Conservation (phyloP, 805 yeast species). For the Ogataea philodendri region DNA sequence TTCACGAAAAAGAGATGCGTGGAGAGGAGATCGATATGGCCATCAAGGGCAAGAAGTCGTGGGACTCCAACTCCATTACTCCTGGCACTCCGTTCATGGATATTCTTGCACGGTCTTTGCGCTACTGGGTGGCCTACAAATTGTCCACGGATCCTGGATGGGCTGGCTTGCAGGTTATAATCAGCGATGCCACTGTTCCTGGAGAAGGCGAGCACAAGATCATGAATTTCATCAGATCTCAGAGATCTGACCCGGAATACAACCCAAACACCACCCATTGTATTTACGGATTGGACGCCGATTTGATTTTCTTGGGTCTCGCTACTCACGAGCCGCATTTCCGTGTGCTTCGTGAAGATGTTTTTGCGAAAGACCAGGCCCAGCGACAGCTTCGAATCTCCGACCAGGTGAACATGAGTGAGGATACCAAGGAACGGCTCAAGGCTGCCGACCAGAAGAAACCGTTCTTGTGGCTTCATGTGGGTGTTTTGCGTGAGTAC, state of each 20-base stretch:
- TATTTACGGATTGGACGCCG: conserved; percentile 97
- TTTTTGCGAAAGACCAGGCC: conserved; percentile 71
- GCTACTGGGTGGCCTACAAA: conserved; percentile 93
- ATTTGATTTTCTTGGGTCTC: conserved; percentile 88
- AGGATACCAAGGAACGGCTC: conserved; percentile 48
- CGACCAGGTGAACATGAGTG: conserved; percentile 57
- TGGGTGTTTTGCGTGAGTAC: conserved; percentile 84
- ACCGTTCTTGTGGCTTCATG: conserved; percentile 93
- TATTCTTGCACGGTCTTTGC: conserved; percentile 71
- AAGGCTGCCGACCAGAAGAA: conserved; percentile 52
- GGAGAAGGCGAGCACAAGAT: conserved; percentile 99
- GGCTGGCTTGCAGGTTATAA: conserved; percentile 83
- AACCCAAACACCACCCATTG: conserved; percentile 94
- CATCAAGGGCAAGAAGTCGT: conserved; percentile 67
- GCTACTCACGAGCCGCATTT: conserved; percentile 99
- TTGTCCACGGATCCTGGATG: conserved; percentile 89
- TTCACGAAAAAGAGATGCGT: conserved; percentile 55
- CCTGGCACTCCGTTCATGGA: conserved; percentile 99
- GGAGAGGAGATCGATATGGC: conserved; percentile 79
- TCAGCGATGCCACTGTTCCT: conserved; percentile 95
- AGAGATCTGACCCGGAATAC: conserved; percentile 80
- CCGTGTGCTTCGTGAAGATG: conserved; percentile 91
- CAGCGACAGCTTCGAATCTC: conserved; percentile 42
- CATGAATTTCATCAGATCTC: conserved; percentile 92
- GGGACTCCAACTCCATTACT: conserved; percentile 97